Percentiles rank a stretch among this genome's conserved stretches.
Evolutionary conservation across 2,329 filamentous ascomycete genomes (phyloP).

Genomic region (Verticillium nubilum): DNA sequence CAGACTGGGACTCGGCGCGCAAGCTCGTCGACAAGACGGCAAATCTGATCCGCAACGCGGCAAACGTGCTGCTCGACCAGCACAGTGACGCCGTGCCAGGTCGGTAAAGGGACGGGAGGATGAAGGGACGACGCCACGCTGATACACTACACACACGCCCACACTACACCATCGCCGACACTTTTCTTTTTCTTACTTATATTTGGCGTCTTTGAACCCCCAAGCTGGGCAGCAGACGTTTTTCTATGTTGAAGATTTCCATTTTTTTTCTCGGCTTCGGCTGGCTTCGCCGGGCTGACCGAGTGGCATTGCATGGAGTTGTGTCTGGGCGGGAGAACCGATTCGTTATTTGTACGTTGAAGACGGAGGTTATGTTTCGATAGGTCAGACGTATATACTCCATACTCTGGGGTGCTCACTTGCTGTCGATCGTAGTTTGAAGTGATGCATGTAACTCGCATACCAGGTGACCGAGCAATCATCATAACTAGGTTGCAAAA

Average conservation of each 20-base stretch:
- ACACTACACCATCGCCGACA: background rate
- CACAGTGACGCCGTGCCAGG: background rate
- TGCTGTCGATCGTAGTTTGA: too few relatives aligned
- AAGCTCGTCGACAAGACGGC: slow-evolving; percentile 67
- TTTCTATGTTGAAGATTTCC: background rate
- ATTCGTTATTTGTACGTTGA: background rate
- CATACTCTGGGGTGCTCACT: background rate
- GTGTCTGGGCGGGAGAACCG: background rate
- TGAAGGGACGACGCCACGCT: background rate
- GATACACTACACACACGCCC: background rate
- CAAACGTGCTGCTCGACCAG: slow-evolving; percentile 21
- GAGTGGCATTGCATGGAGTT: background rate
- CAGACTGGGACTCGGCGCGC: slow-evolving; percentile 66
- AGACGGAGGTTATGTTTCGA: background rate
- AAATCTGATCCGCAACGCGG: slow-evolving; percentile 58
- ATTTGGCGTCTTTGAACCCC: background rate
- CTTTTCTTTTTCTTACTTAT: background rate
- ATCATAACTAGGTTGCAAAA: too few relatives aligned
- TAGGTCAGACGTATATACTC: background rate
- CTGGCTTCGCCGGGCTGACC: background rate
- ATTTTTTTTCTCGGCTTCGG: background rate
- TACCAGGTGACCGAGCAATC: too few relatives aligned
- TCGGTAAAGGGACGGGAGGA: background rate
- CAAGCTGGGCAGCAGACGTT: background rate
- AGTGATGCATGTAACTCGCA: too few relatives aligned